Conservation (phyloP, 805 yeast genomes). For the Pichia exigua region DNA sequence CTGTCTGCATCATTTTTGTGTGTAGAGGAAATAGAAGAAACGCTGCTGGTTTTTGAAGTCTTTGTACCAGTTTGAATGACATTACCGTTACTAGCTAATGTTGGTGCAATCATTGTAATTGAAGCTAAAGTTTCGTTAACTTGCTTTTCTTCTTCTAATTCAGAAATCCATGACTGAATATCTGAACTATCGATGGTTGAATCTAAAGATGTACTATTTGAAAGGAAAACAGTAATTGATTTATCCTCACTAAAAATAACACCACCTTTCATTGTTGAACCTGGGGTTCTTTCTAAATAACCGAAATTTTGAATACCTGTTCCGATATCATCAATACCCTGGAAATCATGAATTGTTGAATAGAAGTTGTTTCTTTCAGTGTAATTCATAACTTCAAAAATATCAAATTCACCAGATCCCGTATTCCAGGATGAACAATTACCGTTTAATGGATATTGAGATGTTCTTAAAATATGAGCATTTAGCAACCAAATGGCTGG, state of each 20-base stretch:
- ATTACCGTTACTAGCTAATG: background rate
- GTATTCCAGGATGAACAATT: slow-evolving; percentile 72
- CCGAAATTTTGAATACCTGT: slow-evolving; percentile 53
- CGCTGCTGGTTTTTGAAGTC: background rate
- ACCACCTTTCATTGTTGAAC: slow-evolving; percentile 56
- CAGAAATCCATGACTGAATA: slow-evolving; percentile 38
- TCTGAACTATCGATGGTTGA: slow-evolving; percentile 36
- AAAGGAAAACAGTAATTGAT: slow-evolving; percentile 50
- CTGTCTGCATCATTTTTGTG: slow-evolving; percentile 1
- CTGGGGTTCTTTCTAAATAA: slow-evolving; percentile 46
- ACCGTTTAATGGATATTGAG: slow-evolving; percentile 54
- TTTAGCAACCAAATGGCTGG: slow-evolving; percentile 73
- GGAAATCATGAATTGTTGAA: slow-evolving; percentile 70
- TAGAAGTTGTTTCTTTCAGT: slow-evolving; percentile 49
- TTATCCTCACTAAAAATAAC: slow-evolving; percentile 60
- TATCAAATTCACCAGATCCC: slow-evolving; percentile 76
- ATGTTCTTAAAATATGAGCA: slow-evolving; percentile 62
- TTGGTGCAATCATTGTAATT: slow-evolving; percentile 10
- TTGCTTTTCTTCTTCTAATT: slow-evolving; percentile 14
- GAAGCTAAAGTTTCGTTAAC: slow-evolving; percentile 17
- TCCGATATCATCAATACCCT: slow-evolving; percentile 56
- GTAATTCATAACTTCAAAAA: slow-evolving; percentile 64
- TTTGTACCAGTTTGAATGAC: background rate
- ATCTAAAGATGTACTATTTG: slow-evolving; percentile 45
- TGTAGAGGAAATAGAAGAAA: background rate